Conservation (phyloP, 2,329 filamentous ascomycete genomes). For the Helminthosporium solani region DNA sequence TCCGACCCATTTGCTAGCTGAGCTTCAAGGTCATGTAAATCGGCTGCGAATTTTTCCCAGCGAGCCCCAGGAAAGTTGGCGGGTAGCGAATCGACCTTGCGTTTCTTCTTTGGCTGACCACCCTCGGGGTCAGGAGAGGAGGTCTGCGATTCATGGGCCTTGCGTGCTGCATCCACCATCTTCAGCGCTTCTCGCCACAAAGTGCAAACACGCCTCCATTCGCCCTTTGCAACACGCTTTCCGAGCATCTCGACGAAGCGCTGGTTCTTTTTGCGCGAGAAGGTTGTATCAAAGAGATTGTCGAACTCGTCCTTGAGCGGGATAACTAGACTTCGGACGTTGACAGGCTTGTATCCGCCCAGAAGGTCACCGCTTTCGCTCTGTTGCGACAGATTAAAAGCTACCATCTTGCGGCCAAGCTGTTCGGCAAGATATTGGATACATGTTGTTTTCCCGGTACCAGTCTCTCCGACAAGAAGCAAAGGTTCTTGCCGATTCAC, state of each 20-base stretch:
- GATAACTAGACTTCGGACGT: slow-evolving; percentile 80
- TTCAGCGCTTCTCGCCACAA: slow-evolving; percentile 87
- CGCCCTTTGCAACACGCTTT: slow-evolving; percentile 75
- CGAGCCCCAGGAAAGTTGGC: slow-evolving; percentile 59
- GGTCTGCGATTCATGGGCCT: slow-evolving; percentile 44
- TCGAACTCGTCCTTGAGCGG: slow-evolving; percentile 94
- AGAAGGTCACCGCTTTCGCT: slow-evolving; percentile 95
- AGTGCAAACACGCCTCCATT: slow-evolving; percentile 84
- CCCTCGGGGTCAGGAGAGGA: slow-evolving; percentile 44
- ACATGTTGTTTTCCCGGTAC: slow-evolving; percentile 96
- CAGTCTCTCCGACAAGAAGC: slow-evolving; percentile 95
- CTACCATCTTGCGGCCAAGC: slow-evolving; percentile 81
- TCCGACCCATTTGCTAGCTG: slow-evolving; percentile 73
- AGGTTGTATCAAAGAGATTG: slow-evolving; percentile 81
- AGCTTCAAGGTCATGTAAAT: slow-evolving; percentile 74
- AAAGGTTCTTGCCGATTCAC: slow-evolving; percentile 84
- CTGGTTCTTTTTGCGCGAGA: slow-evolving; percentile 84
- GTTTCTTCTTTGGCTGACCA: slow-evolving; percentile 72
- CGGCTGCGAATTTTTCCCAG: slow-evolving; percentile 78
- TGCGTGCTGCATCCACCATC: slow-evolving; percentile 66
- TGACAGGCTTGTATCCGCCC: slow-evolving; percentile 95
- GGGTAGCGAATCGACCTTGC: slow-evolving; percentile 59
- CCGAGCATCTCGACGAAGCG: slow-evolving; percentile 74
- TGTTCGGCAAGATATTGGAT: slow-evolving; percentile 87
- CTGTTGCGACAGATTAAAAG: slow-evolving; percentile 96